Percentiles rank a stretch among this genome's conserved stretches.
Evolutionary conservation across 1,284 basidiomycete species (phyloP).

Genomic region (Violaceomyces palustris): DNA sequence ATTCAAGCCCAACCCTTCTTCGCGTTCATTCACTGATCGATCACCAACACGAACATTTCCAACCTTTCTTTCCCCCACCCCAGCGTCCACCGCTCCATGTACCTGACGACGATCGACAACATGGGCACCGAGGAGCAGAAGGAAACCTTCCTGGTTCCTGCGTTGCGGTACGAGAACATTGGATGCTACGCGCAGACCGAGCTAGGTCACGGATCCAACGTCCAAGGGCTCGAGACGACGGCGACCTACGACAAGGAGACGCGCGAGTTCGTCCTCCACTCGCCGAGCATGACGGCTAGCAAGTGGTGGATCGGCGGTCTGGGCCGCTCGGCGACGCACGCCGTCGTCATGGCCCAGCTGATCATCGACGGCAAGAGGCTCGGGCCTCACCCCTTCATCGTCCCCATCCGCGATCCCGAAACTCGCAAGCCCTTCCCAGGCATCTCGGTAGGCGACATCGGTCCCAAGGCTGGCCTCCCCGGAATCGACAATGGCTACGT

Average conservation of each 20-base stretch:
- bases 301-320: slow-evolving; percentile 54
- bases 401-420: slow-evolving; percentile 52
- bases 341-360: slow-evolving; percentile 55
- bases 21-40: too few relatives aligned
- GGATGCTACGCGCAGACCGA: slow-evolving; percentile 48
- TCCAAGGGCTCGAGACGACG: slow-evolving; percentile 42
- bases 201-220: slow-evolving; percentile 45
- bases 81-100: slow-evolving; percentile 46
- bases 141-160: slow-evolving; percentile 40
- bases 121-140: slow-evolving; percentile 45
- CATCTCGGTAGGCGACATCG: slow-evolving; percentile 52
- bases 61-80: too few relatives aligned
- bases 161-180: slow-evolving; percentile 36
- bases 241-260: slow-evolving; percentile 36
- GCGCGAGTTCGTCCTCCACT: slow-evolving; percentile 40
- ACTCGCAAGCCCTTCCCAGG: slow-evolving; percentile 53
- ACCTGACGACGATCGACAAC: slow-evolving; percentile 45
- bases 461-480: slow-evolving; percentile 52
- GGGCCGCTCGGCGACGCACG: slow-evolving; percentile 52
- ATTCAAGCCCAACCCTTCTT: too few relatives aligned
- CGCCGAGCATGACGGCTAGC: slow-evolving; percentile 33
- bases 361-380: slow-evolving; percentile 51
- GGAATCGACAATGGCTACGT: slow-evolving; percentile 53
- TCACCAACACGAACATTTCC: too few relatives aligned
- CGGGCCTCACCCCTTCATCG: slow-evolving; percentile 54